Evolutionary conservation across 2,329 filamentous ascomycete species (phyloP), one percentile per base, ranked within the genome.

Genomic region (Aotearoamyces nothofagi): DNA sequence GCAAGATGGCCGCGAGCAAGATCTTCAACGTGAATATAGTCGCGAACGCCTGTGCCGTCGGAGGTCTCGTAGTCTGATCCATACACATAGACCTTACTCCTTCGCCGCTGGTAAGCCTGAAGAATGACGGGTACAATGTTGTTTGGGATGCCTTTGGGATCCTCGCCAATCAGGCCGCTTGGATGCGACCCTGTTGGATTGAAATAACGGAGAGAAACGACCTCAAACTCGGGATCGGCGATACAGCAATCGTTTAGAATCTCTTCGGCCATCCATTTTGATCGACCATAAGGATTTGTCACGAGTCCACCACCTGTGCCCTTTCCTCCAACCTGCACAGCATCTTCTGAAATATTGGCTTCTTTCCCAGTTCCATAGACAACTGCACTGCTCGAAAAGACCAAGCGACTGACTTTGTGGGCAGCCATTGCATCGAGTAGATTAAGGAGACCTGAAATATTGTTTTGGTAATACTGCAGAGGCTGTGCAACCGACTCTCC

Each of bases 1-100:
- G 71, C 68, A 20, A 76, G 61, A 47, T 78, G 73, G 4, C 68
- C 72, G 23, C 64, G 57, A 5, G 71, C 71, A 24, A 78, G 58
- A 46, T 78, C 73, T 10, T 62, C 65, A 20, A 77, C 72, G 39
- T 78, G 72, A 37, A 78, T 74, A 43, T 74, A 78, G 47, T 78
- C 73, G 23, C 73, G 65, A 22, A 78, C 60, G 2, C 70, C 69
- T 0, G 72, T 77, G 10, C 73, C 72, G 39, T 78, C 73, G 4
- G 57, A 53, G 1, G 73, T 78, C 32, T 71, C 60, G 62, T 71
- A 78, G 47, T 78, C 69, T 3, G 58, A 60, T 60, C 73, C 73
- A 37, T 71, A 78, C 30, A 78, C 63, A 27, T 66, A 57, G n/a
- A 77, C 54, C 24, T 61, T 56, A 4, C 55, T 42, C 26, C 60